Percentiles rank a stretch among this genome's conserved stretches.
Evolutionary conservation across 2,329 filamentous ascomycete genomes (phyloP).

Genomic region (Aspergillus latus): DNA sequence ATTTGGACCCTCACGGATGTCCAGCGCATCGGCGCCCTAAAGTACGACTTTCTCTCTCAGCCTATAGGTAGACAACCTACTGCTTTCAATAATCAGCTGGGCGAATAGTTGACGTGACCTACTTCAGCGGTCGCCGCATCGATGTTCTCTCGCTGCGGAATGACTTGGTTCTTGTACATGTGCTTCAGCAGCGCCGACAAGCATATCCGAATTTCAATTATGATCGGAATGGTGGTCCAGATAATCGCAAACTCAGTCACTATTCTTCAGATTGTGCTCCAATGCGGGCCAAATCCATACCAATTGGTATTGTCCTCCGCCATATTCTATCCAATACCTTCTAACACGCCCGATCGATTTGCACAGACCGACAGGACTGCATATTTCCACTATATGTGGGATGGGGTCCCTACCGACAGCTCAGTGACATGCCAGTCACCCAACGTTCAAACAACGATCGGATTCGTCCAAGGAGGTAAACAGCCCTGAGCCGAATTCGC

Average conservation of each 20-base stretch:
- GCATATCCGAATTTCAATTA: constrained; percentile 31
- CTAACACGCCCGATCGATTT: too few relatives aligned
- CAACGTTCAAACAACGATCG: constrained; percentile 34
- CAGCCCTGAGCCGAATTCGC: neutral
- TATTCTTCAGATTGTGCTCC: constrained; percentile 36
- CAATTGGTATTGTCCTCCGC: constrained; percentile 20
- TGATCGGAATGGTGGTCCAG: constrained; percentile 34
- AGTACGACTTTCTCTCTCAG: constrained; percentile 29
- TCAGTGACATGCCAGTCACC: constrained; percentile 38
- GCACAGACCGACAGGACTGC: constrained; percentile 27
- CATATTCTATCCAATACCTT: neutral
- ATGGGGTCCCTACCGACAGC: constrained; percentile 33
- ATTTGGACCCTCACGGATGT: constrained; percentile 29
- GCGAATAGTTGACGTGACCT: too few relatives aligned
- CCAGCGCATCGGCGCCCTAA: constrained; percentile 31
- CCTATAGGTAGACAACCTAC: constrained; percentile 22
- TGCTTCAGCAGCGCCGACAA: constrained; percentile 35
- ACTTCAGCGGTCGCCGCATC: constrained; percentile 31
- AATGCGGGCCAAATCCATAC: constrained; percentile 38
- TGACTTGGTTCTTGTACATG: constrained; percentile 39
- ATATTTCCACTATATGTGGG: constrained; percentile 44
- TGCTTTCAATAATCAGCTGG: too few relatives aligned
- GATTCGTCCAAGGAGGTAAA: constrained; percentile 39
- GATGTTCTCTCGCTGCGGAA: constrained; percentile 38
- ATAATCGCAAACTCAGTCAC: constrained; percentile 35